Evolutionary conservation across 2,329 filamentous ascomycete genomes (phyloP).

Genomic region (Microdochium trichocladiopsis): DNA sequence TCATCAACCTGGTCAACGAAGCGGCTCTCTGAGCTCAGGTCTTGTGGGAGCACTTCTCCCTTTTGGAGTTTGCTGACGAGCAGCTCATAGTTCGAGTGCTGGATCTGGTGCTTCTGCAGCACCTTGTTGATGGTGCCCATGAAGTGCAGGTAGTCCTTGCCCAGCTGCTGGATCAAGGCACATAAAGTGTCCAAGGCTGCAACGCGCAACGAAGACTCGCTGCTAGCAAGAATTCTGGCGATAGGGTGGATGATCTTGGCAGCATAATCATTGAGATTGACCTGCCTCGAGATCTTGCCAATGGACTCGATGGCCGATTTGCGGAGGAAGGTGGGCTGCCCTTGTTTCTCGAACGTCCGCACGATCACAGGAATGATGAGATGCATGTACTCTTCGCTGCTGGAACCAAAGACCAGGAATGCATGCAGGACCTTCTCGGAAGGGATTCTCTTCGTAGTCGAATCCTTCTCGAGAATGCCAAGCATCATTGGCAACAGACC

Average conservation of each 20-base stretch:
- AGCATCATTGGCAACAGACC: conserved; percentile 89
- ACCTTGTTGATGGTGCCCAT: conserved; percentile 89
- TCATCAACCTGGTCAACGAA: conserved; percentile 77
- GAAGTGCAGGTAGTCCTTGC: conserved; percentile 92
- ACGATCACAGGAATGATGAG: conserved; percentile 95
- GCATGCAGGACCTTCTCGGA: conserved; percentile 91
- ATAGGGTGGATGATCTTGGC: conserved; percentile 95
- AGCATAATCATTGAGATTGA: conserved; percentile 95
- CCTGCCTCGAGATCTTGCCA: conserved; percentile 87
- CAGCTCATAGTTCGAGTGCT: conserved; percentile 86
- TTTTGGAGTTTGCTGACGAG: conserved; percentile 90
- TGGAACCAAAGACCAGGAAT: conserved; percentile 91
- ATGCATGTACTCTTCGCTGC: conserved; percentile 98
- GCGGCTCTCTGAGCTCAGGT: conserved; percentile 78
- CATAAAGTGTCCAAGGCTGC: conserved; percentile 91
- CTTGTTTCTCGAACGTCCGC: conserved; percentile 83
- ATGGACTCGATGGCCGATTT: conserved; percentile 92
- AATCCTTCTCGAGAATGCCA: conserved; percentile 83
- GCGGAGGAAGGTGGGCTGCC: conserved; percentile 70
- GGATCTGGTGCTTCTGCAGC: conserved; percentile 70
- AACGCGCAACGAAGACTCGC: conserved; percentile 66
- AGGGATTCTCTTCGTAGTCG: conserved; percentile 64
- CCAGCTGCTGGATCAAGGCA: conserved; percentile 90
- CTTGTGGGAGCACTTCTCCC: conserved; percentile 89
- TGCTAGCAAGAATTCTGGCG: conserved; percentile 69